A percentile compares a stretch with the other conserved stretches of the same genome.
Evolutionary conservation across 1,139 yeast species (phyloP).

Genomic region (Suhomyces atakaporum): DNA sequence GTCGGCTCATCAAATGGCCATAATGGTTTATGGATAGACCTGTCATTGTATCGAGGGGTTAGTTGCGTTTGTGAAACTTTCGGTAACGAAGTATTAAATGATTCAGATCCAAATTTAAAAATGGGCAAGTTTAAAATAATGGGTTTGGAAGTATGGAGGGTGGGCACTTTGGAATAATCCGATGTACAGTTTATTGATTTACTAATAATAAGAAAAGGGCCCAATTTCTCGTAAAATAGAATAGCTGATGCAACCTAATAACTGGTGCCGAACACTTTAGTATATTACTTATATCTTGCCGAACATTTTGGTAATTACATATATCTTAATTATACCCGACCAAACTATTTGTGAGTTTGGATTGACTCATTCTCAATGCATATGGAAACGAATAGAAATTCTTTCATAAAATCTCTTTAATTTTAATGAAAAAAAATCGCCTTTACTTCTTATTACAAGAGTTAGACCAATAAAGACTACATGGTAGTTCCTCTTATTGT

Average conservation of each 20-base stretch:
- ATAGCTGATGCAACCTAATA: too few species aligned
- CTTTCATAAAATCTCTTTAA: too few species aligned
- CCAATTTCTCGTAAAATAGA: too few species aligned
- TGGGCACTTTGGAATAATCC: conserved; percentile 42
- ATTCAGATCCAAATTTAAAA: conserved; percentile 36
- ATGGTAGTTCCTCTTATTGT: neutral
- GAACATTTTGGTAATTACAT: too few species aligned
- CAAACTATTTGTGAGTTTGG: too few species aligned
- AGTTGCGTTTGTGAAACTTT: conserved; percentile 79
- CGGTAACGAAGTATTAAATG: conserved; percentile 79
- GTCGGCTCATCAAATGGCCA: conserved; percentile 91
- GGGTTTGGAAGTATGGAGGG: conserved; percentile 86
- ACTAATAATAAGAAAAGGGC: neutral
- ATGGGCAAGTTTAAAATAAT: conserved; percentile 64
- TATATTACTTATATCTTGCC: too few species aligned
- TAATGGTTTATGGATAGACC: conserved; percentile 89
- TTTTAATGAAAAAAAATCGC: too few species aligned
- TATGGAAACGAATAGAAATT: too few species aligned
- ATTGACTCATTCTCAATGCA: too few species aligned
- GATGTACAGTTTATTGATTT: neutral
- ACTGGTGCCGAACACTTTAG: too few species aligned
- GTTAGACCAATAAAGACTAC: neutral
- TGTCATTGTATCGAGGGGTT: conserved; percentile 71
- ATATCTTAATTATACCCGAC: too few species aligned
- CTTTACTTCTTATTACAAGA: too few species aligned